Evolutionary conservation across 2,329 filamentous ascomycete species (phyloP).

Genomic region (Waltergamsia citrina): DNA sequence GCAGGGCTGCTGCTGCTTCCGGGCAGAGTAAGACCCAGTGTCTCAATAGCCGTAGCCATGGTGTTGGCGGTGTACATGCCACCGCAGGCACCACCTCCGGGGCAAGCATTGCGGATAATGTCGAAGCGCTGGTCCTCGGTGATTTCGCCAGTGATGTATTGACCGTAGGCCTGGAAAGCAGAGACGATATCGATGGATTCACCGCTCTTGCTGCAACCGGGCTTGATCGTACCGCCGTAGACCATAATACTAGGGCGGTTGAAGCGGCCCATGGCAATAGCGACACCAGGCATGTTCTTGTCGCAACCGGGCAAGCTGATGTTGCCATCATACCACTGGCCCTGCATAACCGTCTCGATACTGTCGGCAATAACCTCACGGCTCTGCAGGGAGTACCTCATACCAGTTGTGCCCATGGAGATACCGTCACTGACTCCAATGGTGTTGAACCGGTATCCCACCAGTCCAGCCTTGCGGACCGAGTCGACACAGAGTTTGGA

Average conservation of each 20-base stretch:
- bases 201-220: constrained; percentile 73
- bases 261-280: constrained; percentile 89
- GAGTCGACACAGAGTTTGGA: constrained; percentile 62
- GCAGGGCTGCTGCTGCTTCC: constrained; percentile 75
- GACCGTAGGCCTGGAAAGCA: constrained; percentile 95
- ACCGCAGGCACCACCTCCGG: constrained; percentile 57
- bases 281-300: constrained; percentile 97
- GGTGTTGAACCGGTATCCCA: constrained; percentile 98
- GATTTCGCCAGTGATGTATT: constrained; percentile 88
- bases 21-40: constrained; percentile 80
- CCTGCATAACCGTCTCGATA: constrained; percentile 98
- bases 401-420: constrained; percentile 95
- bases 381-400: constrained; percentile 91
- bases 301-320: constrained; percentile 95
- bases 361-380: constrained; percentile 96
- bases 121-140: constrained; percentile 86
- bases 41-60: constrained; percentile 88
- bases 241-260: constrained; percentile 96
- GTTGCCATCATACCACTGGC: constrained; percentile 98
- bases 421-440: constrained; percentile 96
- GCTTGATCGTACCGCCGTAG: constrained; percentile 89
- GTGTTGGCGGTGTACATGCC: constrained; percentile 94
- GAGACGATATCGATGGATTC: constrained; percentile 87
- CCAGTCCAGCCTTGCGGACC: constrained; percentile 60
- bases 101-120: constrained; percentile 84